phyloP scores from a whole-genome alignment of 2,329 filamentous ascomycete species.

The Pseudocercospora vitis region DNA sequence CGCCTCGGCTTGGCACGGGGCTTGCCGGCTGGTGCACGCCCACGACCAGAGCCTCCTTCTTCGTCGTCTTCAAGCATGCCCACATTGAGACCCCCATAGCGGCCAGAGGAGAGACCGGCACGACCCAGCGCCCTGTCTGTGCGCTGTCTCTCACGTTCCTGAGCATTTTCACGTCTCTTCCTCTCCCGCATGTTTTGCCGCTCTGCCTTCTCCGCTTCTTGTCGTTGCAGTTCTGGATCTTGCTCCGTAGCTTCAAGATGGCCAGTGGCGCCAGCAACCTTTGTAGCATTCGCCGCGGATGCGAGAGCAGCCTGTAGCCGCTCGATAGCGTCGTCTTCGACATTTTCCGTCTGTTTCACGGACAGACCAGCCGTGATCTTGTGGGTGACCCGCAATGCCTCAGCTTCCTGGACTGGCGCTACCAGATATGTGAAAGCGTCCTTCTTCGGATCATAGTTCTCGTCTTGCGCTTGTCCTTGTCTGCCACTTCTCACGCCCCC shows the following conservation, averaged over 20 bases:
- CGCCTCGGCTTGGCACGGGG: slow-evolving; percentile 40
- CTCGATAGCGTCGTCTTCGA: slow-evolving; percentile 70
- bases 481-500: slow-evolving; percentile 36
- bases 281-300: slow-evolving; percentile 59
- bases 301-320: slow-evolving; percentile 67
- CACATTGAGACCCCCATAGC: slow-evolving; percentile 60
- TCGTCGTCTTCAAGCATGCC: slow-evolving; percentile 69
- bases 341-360: slow-evolving; percentile 65
- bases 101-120: slow-evolving; percentile 48
- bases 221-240: slow-evolving; percentile 74
- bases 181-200: slow-evolving; percentile 65
- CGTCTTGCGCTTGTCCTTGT: slow-evolving; percentile 35
- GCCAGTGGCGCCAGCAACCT: slow-evolving; percentile 50
- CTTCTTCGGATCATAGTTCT: slow-evolving; percentile 64
- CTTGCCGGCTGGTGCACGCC: slow-evolving; percentile 29
- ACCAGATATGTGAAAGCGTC: slow-evolving; percentile 77
- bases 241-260: slow-evolving; percentile 69
- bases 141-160: slow-evolving; percentile 63
- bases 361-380: slow-evolving; percentile 73
- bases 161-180: slow-evolving; percentile 66
- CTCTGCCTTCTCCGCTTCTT: slow-evolving; percentile 70
- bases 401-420: slow-evolving; percentile 66
- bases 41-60: slow-evolving; percentile 32
- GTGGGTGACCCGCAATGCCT: slow-evolving; percentile 69
- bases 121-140: slow-evolving; percentile 51